phyloP scores from a whole-genome alignment of 495 filamentous ascomycete species.

The Physcia stellaris region DNA sequence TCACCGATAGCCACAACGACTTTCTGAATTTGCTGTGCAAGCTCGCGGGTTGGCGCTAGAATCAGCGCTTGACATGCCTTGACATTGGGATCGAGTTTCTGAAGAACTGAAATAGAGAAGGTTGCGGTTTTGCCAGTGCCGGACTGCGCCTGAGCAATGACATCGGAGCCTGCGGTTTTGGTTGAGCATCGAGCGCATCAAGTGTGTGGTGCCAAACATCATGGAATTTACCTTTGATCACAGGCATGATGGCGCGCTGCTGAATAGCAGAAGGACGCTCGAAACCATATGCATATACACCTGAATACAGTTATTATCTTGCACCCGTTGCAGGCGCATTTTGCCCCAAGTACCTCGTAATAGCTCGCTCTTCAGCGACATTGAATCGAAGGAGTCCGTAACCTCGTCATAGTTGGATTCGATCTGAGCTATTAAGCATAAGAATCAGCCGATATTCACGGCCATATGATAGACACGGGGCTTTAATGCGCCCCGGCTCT shows the following conservation, averaged over 20 bases:
- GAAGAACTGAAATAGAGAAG: slow-evolving; percentile 95
- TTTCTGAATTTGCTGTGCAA: slow-evolving; percentile 98
- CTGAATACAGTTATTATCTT: slow-evolving; percentile 32
- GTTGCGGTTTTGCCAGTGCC: slow-evolving; percentile 99
- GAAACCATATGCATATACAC: slow-evolving; percentile 99
- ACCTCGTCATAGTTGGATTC: slow-evolving; percentile 99
- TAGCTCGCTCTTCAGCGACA: slow-evolving; percentile 92
- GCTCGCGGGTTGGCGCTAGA: slow-evolving; percentile 90
- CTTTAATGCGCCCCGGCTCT: too few species aligned
- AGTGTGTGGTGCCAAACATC: too few species aligned
- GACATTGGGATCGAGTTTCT: slow-evolving; percentile 89
- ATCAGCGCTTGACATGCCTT: slow-evolving; percentile 95
- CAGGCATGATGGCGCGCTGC: slow-evolving; percentile 98
- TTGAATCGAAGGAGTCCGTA: slow-evolving; percentile 95
- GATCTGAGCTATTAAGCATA: slow-evolving; percentile 63
- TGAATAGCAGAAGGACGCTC: slow-evolving; percentile 98
- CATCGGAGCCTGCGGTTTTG: slow-evolving; percentile 66
- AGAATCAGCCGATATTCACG: slow-evolving; percentile 8
- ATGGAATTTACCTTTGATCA: slow-evolving; percentile 82
- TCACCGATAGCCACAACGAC: slow-evolving; percentile 96
- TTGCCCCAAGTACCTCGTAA: slow-evolving; percentile 59
- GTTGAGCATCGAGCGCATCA: background rate
- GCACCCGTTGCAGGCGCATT: background rate
- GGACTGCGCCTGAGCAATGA: slow-evolving; percentile 97
- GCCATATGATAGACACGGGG: too few species aligned